phyloP scores from a whole-genome alignment of 1,284 basidiomycete species.

The Cronartium quercuum region DNA sequence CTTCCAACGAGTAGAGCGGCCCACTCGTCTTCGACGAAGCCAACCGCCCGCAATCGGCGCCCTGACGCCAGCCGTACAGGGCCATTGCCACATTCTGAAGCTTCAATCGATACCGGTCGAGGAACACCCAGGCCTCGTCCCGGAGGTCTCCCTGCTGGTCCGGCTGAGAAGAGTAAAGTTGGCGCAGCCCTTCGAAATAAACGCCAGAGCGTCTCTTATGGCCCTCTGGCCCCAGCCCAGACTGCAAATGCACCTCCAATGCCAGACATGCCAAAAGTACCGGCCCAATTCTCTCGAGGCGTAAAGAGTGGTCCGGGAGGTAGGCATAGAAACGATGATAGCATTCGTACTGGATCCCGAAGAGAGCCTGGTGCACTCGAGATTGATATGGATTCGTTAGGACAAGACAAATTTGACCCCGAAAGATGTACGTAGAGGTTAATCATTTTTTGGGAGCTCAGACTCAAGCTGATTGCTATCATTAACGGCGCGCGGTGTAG shows the following conservation, averaged over 20 bases:
- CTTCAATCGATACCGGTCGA: not conserved
- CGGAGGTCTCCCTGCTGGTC: not conserved
- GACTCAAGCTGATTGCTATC: not conserved
- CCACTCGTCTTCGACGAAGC: not conserved
- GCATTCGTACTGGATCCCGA: not conserved
- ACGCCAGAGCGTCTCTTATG: slow-evolving; percentile 46
- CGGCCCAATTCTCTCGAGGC: not conserved
- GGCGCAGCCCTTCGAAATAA: slow-evolving; percentile 46
- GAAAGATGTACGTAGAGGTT: slow-evolving; percentile 41
- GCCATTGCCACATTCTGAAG: not conserved
- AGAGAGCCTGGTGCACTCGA: slow-evolving; percentile 23
- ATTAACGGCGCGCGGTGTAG: not conserved
- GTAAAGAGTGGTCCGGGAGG: not conserved
- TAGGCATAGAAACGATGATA: slow-evolving; percentile 7
- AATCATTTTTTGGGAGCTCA: not conserved
- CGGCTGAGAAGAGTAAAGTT: slow-evolving; percentile 41
- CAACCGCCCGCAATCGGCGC: not conserved
- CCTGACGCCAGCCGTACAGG: no score
- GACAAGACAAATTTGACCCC: slow-evolving; percentile 46
- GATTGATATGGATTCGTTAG: slow-evolving; percentile 45
- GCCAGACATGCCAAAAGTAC: slow-evolving; percentile 16
- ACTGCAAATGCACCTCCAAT: slow-evolving; percentile 25
- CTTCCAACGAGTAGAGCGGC: not conserved
- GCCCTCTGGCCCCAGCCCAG: slow-evolving; percentile 7
- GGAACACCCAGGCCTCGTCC: not conserved